Evolutionary conservation across 2,329 filamentous ascomycete species (phyloP), one percentile per base, ranked within the genome.

Genomic region (Aspergillus arachidicola): DNA sequence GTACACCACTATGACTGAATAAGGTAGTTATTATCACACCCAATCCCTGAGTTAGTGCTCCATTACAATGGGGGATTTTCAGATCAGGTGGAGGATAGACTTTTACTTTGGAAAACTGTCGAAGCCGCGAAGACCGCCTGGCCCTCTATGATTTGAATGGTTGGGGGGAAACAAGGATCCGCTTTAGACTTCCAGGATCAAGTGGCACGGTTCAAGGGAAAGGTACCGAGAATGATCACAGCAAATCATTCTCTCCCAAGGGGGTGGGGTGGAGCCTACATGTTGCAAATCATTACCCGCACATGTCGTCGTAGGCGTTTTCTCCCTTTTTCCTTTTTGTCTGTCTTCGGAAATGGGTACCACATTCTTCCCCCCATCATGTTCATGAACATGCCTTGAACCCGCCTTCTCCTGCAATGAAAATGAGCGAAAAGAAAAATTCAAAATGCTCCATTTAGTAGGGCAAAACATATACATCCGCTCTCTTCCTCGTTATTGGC

Each of bases 261-360:
- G 43, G 62, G 61, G 38, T 41, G 7, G 16, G 9, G 38, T 62
- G 62, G 63, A 54, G 41, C 63, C 54, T 62, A 26, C 57, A 60
- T 64, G 54, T 60, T 65, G 67, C 67, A 69, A 66, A 70, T 70
- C 68, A 70, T 68, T 68, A 61, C 61, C 68, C 63, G 62, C 65
- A 58, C 61, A 57, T 64, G 62, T 67, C 59, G 61, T 64, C 58
- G 63, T 66, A 55, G 51, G 53, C 62, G 66, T 68, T 67, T 56
- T 59, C 21, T 14, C 10, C n/a, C 21, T 38, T 55, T 38, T 26
- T 36, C 11, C 36, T 54, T 54, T 38, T 38, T 67, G 63, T 54
- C 67, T 62, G 61, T 67, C 66, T 66, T 69, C 65, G 65, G 66
- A 69, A 67, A 61, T 60, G 60, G 62, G 57, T 63, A 59, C 66